Percentiles rank a stretch among this genome's conserved stretches.
Evolutionary conservation across 2,329 filamentous ascomycete species (phyloP).

Genomic region (Mycosphaerella sp.): DNA sequence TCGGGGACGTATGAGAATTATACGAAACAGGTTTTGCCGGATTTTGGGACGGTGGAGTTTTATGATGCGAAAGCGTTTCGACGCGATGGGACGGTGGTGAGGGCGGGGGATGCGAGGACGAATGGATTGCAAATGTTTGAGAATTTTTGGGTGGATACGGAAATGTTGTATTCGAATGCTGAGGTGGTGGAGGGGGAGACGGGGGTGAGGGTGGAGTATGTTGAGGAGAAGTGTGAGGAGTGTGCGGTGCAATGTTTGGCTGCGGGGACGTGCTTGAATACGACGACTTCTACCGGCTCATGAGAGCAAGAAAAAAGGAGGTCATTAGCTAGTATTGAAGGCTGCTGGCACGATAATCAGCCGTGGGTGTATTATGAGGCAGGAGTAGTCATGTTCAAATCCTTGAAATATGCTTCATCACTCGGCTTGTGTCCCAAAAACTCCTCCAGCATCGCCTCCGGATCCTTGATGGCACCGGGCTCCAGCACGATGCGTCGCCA

Average conservation of each 20-base stretch:
- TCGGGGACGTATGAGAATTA: not conserved
- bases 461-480: slow-evolving; percentile 70
- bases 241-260: not conserved
- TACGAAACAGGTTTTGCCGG: not conserved
- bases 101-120: not conserved
- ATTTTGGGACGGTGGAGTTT: not conserved
- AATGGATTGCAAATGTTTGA: not conserved
- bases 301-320: not conserved
- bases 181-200: not conserved
- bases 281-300: not conserved
- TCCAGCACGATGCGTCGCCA: slow-evolving; percentile 72
- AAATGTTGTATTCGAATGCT: not conserved
- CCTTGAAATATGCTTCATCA: not conserved
- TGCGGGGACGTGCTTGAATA: not conserved
- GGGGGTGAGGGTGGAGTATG: not conserved
- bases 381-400: not conserved
- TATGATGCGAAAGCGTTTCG: not conserved
- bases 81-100: not conserved
- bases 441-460: slow-evolving; percentile 62
- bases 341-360: too few species aligned
- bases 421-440: slow-evolving; percentile 65
- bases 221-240: not conserved
- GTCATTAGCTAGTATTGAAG: not conserved
- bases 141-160: not conserved
- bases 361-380: not conserved